phyloP scores from a whole-genome alignment of 2,329 filamentous ascomycete genomes.

The Claviceps quebecensis region DNA sequence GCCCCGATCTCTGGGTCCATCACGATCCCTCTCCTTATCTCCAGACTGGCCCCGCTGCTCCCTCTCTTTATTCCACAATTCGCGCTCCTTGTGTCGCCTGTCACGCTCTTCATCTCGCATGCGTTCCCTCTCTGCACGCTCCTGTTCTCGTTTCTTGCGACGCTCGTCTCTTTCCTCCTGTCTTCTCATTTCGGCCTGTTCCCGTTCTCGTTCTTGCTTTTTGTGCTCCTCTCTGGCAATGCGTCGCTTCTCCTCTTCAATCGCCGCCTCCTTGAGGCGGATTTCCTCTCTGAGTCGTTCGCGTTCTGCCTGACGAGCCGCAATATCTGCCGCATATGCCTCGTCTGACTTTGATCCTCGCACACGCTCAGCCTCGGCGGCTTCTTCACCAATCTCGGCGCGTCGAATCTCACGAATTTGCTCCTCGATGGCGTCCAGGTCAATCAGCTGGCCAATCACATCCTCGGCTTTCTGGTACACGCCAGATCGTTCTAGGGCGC shows the following conservation, averaged over 20 bases:
- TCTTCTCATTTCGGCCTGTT: conserved; percentile 34
- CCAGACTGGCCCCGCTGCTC: conserved; percentile 9
- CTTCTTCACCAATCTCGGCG: conserved; percentile 55
- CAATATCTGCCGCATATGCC: conserved; percentile 56
- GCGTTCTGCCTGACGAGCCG: conserved; percentile 43
- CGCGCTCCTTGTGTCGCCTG: conserved; percentile 25
- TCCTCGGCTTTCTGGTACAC: conserved; percentile 60
- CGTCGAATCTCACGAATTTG: conserved; percentile 55
- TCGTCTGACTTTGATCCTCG: conserved; percentile 60
- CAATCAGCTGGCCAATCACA: conserved; percentile 54
- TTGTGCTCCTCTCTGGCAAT: conserved; percentile 44
- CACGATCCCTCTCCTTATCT: neutral
- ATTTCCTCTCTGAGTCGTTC: conserved; percentile 48
- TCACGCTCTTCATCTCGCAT: conserved; percentile 26
- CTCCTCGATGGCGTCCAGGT: conserved; percentile 51
- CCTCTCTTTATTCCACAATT: conserved; percentile 23
- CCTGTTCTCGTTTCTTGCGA: conserved; percentile 35
- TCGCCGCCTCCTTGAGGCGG: conserved; percentile 42
- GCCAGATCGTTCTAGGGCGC: conserved; percentile 61
- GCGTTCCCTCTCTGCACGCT: conserved; percentile 40
- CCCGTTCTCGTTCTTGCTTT: conserved; percentile 32
- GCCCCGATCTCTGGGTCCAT: conserved; percentile 12
- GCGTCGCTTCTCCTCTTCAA: conserved; percentile 46
- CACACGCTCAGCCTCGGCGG: conserved; percentile 47
- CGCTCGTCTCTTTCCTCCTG: conserved; percentile 37